Evolutionary conservation across 2,329 filamentous ascomycete genomes (phyloP).

Genomic region (Biscogniauxia marginata): DNA sequence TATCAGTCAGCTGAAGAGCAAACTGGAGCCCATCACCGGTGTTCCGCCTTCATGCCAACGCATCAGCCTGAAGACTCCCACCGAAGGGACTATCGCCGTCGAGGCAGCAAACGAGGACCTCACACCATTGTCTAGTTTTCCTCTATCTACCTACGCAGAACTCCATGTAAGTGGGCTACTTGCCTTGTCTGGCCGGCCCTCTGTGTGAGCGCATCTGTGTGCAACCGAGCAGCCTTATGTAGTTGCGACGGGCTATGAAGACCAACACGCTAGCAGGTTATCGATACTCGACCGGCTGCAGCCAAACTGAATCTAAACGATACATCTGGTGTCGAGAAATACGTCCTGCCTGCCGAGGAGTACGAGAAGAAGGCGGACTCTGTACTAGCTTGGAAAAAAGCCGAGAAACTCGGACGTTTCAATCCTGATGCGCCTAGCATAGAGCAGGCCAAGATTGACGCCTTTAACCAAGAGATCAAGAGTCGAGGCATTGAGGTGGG

Average conservation of each 20-base stretch:
- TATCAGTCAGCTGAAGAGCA: conserved; percentile 77
- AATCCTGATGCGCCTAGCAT: conserved; percentile 77
- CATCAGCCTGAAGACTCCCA: conserved; percentile 66
- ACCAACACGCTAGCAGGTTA: conserved; percentile 56
- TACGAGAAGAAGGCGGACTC: conserved; percentile 86
- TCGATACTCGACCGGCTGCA: conserved; percentile 73
- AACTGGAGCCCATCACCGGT: conserved; percentile 90
- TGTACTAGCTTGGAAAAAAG: conserved; percentile 92
- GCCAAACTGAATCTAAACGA: conserved; percentile 80
- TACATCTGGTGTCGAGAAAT: conserved; percentile 80
- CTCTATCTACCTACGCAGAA: conserved; percentile 72
- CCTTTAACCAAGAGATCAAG: conserved; percentile 67
- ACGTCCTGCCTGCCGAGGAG: conserved; percentile 78
- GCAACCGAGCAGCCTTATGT: conserved; percentile 1
- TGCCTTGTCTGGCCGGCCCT: neutral
- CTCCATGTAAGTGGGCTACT: conserved; percentile 67
- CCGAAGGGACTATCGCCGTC: conserved; percentile 62
- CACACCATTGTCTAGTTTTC: conserved; percentile 62
- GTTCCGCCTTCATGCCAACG: conserved; percentile 78
- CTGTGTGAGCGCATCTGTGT: too few species aligned
- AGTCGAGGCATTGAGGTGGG: conserved; percentile 65
- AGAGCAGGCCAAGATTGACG: conserved; percentile 69
- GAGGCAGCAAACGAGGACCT: conserved; percentile 72
- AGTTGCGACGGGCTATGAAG: neutral
- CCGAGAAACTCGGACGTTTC: conserved; percentile 94